These are phyloP conservation scores for Lasiosphaeriaceae sp. DNA, from an alignment of 495 filamentous ascomycete species.

Conservation along the genomic window DNA sequence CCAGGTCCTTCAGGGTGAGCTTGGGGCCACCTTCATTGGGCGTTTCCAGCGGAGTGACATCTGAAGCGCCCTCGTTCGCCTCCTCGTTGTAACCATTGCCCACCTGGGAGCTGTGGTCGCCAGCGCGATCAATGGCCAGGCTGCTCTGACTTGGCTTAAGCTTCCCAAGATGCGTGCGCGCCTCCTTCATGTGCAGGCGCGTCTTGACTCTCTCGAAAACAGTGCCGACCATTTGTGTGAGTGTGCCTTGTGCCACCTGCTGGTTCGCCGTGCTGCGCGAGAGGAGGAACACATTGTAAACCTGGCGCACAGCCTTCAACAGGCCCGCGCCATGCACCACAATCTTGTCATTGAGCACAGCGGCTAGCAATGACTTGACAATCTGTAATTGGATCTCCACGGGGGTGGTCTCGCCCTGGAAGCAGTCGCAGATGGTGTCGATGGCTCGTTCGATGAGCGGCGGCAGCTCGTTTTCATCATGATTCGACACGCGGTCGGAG, in stretches of 20 bases:
- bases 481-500: slow-evolving; percentile 36
- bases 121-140: slow-evolving; percentile 39
- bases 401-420: slow-evolving; percentile 88
- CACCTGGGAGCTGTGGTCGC: slow-evolving; percentile 32
- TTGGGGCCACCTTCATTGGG: slow-evolving; percentile 59
- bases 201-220: slow-evolving; percentile 93
- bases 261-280: slow-evolving; percentile 90
- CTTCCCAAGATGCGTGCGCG: slow-evolving; percentile 50
- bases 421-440: slow-evolving; percentile 98
- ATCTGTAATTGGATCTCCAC: slow-evolving; percentile 94
- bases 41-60: slow-evolving; percentile 49
- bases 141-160: slow-evolving; percentile 45
- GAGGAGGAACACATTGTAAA: slow-evolving; percentile 97
- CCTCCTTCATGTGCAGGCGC: slow-evolving; percentile 83
- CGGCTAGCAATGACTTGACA: slow-evolving; percentile 91
- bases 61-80: slow-evolving; percentile 43
- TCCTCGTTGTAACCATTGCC: slow-evolving; percentile 41
- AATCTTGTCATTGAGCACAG: slow-evolving; percentile 96
- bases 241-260: slow-evolving; percentile 90
- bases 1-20: slow-evolving; percentile 92
- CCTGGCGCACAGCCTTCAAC: slow-evolving; percentile 95
- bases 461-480: slow-evolving; percentile 48
- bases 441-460: slow-evolving; percentile 92
- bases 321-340: slow-evolving; percentile 96
- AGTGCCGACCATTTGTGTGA: slow-evolving; percentile 98